phyloP scores from a whole-genome alignment of 2,329 filamentous ascomycete species.

The Escovopsis weberi region DNA sequence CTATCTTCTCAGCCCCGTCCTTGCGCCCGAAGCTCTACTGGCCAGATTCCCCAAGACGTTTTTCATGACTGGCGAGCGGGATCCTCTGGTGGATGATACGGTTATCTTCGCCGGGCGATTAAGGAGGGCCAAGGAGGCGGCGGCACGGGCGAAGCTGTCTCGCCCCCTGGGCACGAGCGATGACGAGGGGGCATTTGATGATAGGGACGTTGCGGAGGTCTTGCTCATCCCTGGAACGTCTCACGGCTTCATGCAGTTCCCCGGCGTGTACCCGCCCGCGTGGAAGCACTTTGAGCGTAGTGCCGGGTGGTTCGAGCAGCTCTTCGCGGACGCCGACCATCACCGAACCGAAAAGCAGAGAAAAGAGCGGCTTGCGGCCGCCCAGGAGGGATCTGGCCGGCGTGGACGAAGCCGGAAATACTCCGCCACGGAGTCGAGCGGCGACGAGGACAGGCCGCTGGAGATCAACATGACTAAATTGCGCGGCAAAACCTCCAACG shows the following conservation, averaged over 20 bases:
- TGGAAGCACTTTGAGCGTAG: slow-evolving; percentile 77
- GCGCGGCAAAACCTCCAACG: slow-evolving; percentile 19
- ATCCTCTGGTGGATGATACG: slow-evolving; percentile 91
- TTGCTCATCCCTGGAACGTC: slow-evolving; percentile 75
- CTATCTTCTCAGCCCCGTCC: slow-evolving; percentile 76
- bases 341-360: slow-evolving; percentile 15
- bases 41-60: slow-evolving; percentile 87
- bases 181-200: slow-evolving; percentile 18
- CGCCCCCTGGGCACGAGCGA: slow-evolving; percentile 1
- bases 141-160: slow-evolving; percentile 9
- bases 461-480: slow-evolving; percentile 58
- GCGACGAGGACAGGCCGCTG: slow-evolving; percentile 66
- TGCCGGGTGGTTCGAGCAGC: slow-evolving; percentile 65
- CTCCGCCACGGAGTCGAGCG: slow-evolving; percentile 43
- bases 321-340: slow-evolving; percentile 44
- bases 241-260: slow-evolving; percentile 91
- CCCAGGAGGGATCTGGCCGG: neutral
- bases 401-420: slow-evolving; percentile 12
- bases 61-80: slow-evolving; percentile 86
- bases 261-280: slow-evolving; percentile 71
- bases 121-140: slow-evolving; percentile 58
- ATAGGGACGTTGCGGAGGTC: slow-evolving; percentile 46
- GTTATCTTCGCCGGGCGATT: slow-evolving; percentile 87
- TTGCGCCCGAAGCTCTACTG: slow-evolving; percentile 74
- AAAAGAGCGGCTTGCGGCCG: slow-evolving; percentile 3